phyloP scores from a whole-genome alignment of 768 basidiomycete species.

The Cystofilobasidium ferigula region DNA sequence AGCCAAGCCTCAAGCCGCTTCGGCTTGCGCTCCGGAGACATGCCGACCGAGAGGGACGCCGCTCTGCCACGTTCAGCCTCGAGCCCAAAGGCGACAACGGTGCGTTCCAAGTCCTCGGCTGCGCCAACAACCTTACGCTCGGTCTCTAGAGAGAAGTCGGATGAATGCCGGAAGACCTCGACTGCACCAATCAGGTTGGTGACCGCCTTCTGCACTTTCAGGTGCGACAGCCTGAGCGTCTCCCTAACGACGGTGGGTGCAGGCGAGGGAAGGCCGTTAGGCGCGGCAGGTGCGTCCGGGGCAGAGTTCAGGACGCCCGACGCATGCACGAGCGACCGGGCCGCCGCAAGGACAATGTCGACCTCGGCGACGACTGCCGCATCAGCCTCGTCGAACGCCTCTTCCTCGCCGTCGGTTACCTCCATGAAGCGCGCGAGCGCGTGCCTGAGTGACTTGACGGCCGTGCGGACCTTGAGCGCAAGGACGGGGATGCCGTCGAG shows the following conservation, averaged over 20 bases:
- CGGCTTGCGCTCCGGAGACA: conserved; percentile 20
- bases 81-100: conserved; percentile 25
- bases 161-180: conserved; percentile 7
- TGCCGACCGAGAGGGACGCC: conserved; percentile 42
- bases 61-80: conserved; percentile 24
- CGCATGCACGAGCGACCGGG: background rate
- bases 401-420: background rate
- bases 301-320: conserved; percentile 2
- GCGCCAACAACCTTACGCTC: background rate
- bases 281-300: background rate
- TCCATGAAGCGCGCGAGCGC: background rate
- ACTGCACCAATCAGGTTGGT: background rate
- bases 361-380: conserved; percentile 7
- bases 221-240: background rate
- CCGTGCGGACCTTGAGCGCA: conserved; percentile 23
- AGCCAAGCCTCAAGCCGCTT: conserved; percentile 18
- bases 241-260: conserved; percentile 1
- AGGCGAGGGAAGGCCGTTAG: background rate
- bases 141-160: background rate
- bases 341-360: background rate
- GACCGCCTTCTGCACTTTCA: conserved; percentile 6
- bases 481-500: conserved; percentile 24
- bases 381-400: background rate
- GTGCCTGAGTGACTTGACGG: conserved; percentile 10
- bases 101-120: conserved; percentile 25